These are phyloP conservation scores for Hymenotorrendiella dingleyae DNA, from an alignment of 2,329 filamentous ascomycete species.

Conservation along the genomic window DNA sequence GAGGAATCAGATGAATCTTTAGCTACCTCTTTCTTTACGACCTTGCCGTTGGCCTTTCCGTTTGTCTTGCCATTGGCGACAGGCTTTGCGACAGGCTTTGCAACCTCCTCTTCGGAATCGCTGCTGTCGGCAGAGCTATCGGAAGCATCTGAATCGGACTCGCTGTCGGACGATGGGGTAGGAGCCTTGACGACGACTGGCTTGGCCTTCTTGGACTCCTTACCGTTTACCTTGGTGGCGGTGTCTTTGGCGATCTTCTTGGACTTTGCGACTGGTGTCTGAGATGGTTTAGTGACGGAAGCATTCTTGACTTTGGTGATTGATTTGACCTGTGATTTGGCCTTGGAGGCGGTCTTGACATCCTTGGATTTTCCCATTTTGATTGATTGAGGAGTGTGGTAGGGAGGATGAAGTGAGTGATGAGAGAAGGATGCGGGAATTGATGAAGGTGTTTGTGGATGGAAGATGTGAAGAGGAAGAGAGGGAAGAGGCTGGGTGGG, in stretches of 20 bases:
- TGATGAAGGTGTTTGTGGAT: conserved; percentile 3
- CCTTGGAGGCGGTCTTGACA: conserved; percentile 49
- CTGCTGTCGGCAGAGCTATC: conserved; percentile 26
- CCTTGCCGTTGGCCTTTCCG: conserved; percentile 32
- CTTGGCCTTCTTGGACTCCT: conserved; percentile 45
- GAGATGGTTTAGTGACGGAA: conserved; percentile 60
- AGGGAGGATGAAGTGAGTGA: conserved; percentile 1
- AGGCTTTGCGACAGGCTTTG: conserved; percentile 22
- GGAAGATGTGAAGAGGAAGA: conserved; percentile 7
- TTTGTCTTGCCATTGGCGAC: conserved; percentile 31
- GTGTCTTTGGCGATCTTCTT: conserved; percentile 59
- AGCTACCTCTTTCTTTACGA: conserved; percentile 33
- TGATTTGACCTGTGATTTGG: conserved; percentile 42
- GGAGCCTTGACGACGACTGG: conserved; percentile 35
- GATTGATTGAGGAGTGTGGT: conserved; percentile 18
- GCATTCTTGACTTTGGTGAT: conserved; percentile 56
- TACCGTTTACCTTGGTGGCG: conserved; percentile 30
- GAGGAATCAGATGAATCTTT: conserved; percentile 33
- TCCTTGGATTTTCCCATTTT: conserved; percentile 65
- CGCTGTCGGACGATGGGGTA: conserved; percentile 35
- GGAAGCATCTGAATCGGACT: conserved; percentile 26
- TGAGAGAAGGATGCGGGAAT: conserved; percentile 8
- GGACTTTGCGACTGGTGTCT: conserved; percentile 60
- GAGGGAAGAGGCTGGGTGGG: background rate
- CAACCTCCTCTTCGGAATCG: conserved; percentile 28